A percentile compares a stretch with the other conserved stretches of the same genome.
Conservation (phyloP, 306 rosid species). For the Boehmeria nivea region DNA sequence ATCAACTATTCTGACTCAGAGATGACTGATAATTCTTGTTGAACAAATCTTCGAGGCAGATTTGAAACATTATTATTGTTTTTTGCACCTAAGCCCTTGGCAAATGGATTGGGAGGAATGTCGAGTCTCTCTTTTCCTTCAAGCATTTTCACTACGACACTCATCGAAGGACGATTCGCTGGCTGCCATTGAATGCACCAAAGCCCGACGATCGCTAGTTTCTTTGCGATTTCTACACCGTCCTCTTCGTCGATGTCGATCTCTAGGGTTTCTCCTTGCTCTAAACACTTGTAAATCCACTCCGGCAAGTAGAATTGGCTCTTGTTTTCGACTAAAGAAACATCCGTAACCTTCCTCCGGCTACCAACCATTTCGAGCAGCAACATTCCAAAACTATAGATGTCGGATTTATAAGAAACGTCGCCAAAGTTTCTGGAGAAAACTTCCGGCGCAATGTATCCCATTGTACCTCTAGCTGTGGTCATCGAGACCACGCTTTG, state of each 20-base stretch:
- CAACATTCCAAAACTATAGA: slow-evolving; percentile 33
- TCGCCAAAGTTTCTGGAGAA: slow-evolving; percentile 32
- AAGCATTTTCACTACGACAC: slow-evolving; percentile 26
- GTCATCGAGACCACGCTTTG: slow-evolving; percentile 16
- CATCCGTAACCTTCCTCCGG: slow-evolving; percentile 11
- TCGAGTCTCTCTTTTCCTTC: slow-evolving; percentile 20
- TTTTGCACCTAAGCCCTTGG: background rate
- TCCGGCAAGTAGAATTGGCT: slow-evolving; percentile 18
- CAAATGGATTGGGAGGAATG: slow-evolving; percentile 28
- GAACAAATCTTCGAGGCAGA: background rate
- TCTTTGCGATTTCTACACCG: slow-evolving; percentile 17
- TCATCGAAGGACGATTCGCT: slow-evolving; percentile 33
- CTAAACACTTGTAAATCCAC: slow-evolving; percentile 35
- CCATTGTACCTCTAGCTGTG: slow-evolving; percentile 28
- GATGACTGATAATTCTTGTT: slow-evolving; percentile 18
- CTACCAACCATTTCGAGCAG: slow-evolving; percentile 32
- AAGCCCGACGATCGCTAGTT: slow-evolving; percentile 30
- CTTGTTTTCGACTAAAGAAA: background rate
- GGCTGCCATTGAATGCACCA: slow-evolving; percentile 48
- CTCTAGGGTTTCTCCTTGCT: background rate
- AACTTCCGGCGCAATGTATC: slow-evolving; percentile 34
- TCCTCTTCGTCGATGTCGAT: slow-evolving; percentile 10
- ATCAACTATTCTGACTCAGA: slow-evolving; percentile 2
- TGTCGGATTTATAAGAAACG: slow-evolving; percentile 29
- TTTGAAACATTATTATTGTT: background rate